Evolutionary conservation across 192 early-diverging fungal species (phyloP).

Genomic region (Geosiphon pyriformis): DNA sequence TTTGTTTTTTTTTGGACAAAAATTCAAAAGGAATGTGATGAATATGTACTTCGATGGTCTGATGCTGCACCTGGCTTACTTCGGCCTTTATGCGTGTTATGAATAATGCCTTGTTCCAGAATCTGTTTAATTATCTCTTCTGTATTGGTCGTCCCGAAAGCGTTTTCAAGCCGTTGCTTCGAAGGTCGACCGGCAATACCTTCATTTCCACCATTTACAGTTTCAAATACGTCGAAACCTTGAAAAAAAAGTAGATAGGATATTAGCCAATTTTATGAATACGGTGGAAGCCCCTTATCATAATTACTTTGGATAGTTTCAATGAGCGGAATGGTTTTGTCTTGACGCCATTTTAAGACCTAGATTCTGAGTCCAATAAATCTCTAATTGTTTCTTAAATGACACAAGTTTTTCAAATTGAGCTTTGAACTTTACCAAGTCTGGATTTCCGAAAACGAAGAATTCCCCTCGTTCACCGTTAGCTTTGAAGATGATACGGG

Average conservation of each 20-base stretch:
- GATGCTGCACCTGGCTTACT: not conserved
- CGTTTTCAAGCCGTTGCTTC: conserved; percentile 16
- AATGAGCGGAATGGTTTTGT: conserved; percentile 18
- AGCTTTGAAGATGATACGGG: conserved; percentile 12
- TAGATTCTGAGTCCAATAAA: not conserved
- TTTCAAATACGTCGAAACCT: conserved; percentile 17
- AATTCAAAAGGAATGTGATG: too few relatives aligned
- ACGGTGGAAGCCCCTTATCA: not conserved
- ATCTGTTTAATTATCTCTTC: not conserved
- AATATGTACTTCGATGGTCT: not conserved
- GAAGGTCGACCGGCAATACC: conserved; percentile 10
- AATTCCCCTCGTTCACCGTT: conserved; percentile 1
- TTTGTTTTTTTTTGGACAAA: too few relatives aligned
- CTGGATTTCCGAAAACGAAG: conserved; percentile 15
- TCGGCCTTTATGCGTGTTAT: not conserved
- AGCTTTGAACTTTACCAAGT: not conserved
- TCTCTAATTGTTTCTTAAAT: not conserved
- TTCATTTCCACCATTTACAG: conserved; percentile 4
- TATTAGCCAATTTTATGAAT: not conserved
- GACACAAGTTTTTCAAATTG: not conserved
- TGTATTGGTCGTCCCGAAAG: not conserved
- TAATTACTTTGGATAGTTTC: not conserved
- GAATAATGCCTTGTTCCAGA: not conserved
- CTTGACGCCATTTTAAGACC: conserved; percentile 8
- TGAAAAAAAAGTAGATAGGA: not conserved